phyloP scores from a whole-genome alignment of 257 asterid genomes.

The Apocynum venetum region DNA sequence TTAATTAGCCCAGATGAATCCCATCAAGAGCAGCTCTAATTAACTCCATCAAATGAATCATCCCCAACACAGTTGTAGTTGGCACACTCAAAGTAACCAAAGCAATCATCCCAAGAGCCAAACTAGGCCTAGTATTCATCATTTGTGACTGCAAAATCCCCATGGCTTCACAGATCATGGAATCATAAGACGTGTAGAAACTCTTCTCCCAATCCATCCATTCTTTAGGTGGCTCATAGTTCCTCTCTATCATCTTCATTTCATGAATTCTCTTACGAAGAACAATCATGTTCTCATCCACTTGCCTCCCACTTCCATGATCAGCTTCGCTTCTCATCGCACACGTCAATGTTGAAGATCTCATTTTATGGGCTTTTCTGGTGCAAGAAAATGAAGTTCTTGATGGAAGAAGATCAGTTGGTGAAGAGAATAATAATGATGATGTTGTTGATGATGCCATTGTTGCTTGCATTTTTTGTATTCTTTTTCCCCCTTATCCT shows the following conservation, averaged over 20 bases:
- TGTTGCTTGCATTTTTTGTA: background rate
- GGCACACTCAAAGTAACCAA: constrained; percentile 27
- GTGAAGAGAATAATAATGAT: constrained; percentile 5
- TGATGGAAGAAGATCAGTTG: constrained; percentile 9
- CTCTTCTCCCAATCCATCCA: constrained; percentile 51
- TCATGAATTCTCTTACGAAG: constrained; percentile 34
- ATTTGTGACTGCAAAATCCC: constrained; percentile 29
- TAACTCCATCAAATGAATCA: constrained; percentile 24
- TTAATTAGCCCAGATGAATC: background rate
- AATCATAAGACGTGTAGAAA: constrained; percentile 16
- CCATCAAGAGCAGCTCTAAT: constrained; percentile 15
- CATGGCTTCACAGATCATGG: constrained; percentile 29
- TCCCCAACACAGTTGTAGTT: constrained; percentile 15
- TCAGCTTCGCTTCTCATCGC: constrained; percentile 26
- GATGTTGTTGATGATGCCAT: constrained; percentile 25
- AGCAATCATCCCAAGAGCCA: constrained; percentile 30
- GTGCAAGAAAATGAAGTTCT: background rate
- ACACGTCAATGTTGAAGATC: background rate
- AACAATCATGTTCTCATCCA: constrained; percentile 34
- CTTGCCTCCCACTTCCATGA: constrained; percentile 2
- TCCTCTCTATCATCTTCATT: constrained; percentile 32
- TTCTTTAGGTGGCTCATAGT: constrained; percentile 27
- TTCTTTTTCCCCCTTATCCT: too few species aligned
- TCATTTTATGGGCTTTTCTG: background rate
- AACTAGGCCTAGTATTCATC: constrained; percentile 36